Base-by-base conservation (phyloP, 495 filamentous ascomycete species). In the Hypoxylon intermedium region DNA sequence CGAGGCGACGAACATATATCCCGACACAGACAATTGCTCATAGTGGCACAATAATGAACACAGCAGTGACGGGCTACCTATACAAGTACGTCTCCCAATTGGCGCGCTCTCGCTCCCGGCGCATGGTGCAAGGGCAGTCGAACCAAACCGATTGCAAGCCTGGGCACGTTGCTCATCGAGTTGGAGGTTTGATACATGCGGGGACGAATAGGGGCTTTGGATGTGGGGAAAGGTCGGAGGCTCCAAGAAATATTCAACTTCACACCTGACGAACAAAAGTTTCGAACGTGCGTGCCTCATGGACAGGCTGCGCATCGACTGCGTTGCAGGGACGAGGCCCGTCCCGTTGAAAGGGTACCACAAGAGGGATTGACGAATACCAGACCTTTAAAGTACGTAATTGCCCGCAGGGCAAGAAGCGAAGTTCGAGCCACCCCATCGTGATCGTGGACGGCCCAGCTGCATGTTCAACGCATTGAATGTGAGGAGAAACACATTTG, bases 341-440 rank as follows among this genome's bases (percentile, higher is more conserved):
- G 57, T 63, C 47, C 66, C 65, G 66, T 54, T 18, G 31, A 59
- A 44, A 19, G 45, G 51, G 57, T 51, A 44, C 57, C 53, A 40
- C 56, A 50, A 21, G 20, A 34, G 60, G 20, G 37, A 41, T 31
- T 21, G 57, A 59, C 54, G 56, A 63, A 69, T 69, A 47, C 68
- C 23, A 63, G 52, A 42, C 41, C 24, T 63, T 63, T 31, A 16
- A 49, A 56, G 49, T 68, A 71, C 65, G 68, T 71, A 67, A 71
- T 57, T n/a, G 26, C 36, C 36, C 36, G 33, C 57, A 23, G 28
- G 42, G 40, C 28, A 28, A 31, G 49, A 31, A 41, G 34, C 12
- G 36, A 21, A 42, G 31, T 33, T 48, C 41, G 37, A 31, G 26
- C 44, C 21, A 18, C 41, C 37, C 51, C 53, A 23, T 49, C 31